Evolutionary conservation across 768 basidiomycete genomes (phyloP).

Genomic region (Tylopilus sp.): DNA sequence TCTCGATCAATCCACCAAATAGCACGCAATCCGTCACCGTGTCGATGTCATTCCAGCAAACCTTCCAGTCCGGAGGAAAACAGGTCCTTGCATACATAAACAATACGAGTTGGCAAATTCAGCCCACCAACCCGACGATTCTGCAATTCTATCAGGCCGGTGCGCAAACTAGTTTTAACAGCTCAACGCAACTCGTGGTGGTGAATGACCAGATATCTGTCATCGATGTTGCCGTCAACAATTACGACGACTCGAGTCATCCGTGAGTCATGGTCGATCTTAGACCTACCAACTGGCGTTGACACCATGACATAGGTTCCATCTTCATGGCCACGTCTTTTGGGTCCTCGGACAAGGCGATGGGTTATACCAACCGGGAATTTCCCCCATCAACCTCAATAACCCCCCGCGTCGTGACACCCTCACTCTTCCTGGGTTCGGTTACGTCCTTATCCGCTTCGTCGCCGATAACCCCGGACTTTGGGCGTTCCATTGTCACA

Average conservation of each 20-base stretch:
- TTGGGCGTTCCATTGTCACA: conserved; percentile 47
- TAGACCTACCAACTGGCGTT: not conserved
- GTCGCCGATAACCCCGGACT: conserved; percentile 43
- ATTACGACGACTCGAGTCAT: conserved; percentile 29
- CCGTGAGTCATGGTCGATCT: conserved; percentile 18
- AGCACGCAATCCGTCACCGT: conserved; percentile 18
- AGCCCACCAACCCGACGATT: conserved; percentile 27
- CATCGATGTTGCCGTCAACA: conserved; percentile 23
- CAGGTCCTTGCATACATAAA: conserved; percentile 27
- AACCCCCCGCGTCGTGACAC: conserved; percentile 44
- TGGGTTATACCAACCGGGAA: conserved; percentile 31
- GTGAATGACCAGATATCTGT: conserved; percentile 27
- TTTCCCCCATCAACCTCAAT: conserved; percentile 28
- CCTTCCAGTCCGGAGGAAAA: conserved; percentile 22
- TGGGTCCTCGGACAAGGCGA: conserved; percentile 35
- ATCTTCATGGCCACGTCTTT: conserved; percentile 38
- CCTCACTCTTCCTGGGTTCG: conserved; percentile 37
- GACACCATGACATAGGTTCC: conserved; percentile 26
- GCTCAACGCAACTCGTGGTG: conserved; percentile 23
- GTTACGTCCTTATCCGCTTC: conserved; percentile 38
- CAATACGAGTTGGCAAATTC: conserved; percentile 25
- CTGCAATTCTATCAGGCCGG: conserved; percentile 25
- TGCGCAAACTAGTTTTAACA: conserved; percentile 25
- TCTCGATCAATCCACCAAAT: conserved; percentile 27
- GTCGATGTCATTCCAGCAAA: conserved; percentile 26